Conservation (phyloP, 495 filamentous ascomycete genomes). For the Staphylotrichum longicolle region DNA sequence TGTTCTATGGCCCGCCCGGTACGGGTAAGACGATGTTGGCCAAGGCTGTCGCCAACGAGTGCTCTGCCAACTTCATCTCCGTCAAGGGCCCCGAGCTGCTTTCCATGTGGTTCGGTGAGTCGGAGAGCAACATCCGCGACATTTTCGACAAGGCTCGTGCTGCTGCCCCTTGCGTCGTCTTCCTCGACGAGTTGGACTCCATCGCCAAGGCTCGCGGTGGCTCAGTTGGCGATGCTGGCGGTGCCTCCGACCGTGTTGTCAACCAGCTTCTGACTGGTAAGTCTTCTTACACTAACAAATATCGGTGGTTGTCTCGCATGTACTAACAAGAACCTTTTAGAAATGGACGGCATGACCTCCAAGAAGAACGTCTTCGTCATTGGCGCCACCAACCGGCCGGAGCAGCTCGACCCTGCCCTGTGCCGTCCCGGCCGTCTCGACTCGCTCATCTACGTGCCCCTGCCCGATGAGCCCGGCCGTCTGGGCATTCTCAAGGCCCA, state of each 20-base stretch:
- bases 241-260: conserved; percentile 98
- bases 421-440: conserved; percentile 98
- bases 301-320: not conserved
- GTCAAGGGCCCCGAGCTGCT: conserved; percentile 97
- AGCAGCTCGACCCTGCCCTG: conserved; percentile 95
- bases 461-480: conserved; percentile 87
- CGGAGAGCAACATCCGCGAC: conserved; percentile 98
- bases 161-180: conserved; percentile 96
- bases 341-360: conserved; percentile 99
- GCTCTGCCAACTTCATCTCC: conserved; percentile 98
- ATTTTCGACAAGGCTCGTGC: conserved; percentile 99
- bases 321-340: conserved; percentile 54
- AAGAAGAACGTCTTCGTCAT: conserved; percentile 99
- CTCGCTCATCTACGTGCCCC: conserved; percentile 94
- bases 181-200: conserved; percentile 97
- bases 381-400: conserved; percentile 96
- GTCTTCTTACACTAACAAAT: conserved; percentile 26
- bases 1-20: conserved; percentile 98
- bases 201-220: conserved; percentile 99
- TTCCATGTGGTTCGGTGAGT: conserved; percentile 99
- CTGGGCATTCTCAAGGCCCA: conserved; percentile 89
- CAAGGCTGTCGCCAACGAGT: conserved; percentile 99
- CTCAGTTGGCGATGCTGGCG: conserved; percentile 93
- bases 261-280: conserved; percentile 98
- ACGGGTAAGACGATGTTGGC: conserved; percentile 99